Conservation (phyloP, 305 asterid genomes). For the Nicotiana rustica region DNA sequence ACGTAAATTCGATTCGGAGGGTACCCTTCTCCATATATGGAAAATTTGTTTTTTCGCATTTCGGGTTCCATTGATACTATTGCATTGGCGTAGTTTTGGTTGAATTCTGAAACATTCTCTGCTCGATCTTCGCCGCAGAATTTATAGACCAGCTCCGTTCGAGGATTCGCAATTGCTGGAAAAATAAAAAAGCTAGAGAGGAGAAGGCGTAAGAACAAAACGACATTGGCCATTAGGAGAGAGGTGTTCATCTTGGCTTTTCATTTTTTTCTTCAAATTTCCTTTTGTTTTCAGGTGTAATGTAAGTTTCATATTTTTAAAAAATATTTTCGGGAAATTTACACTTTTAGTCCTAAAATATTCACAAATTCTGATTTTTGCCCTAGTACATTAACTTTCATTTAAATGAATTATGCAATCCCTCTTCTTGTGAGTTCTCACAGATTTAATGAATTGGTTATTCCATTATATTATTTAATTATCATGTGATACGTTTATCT, state of each 20-base stretch:
- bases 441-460: background rate
- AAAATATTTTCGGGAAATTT: background rate
- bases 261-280: background rate
- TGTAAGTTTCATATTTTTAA: background rate
- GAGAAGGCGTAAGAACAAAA: background rate
- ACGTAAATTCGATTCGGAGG: slow-evolving; percentile 34
- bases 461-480: too few species aligned
- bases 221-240: background rate
- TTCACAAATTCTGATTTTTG: background rate
- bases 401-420: background rate
- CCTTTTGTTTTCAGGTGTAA: background rate
- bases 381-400: background rate
- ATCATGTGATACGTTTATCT: background rate
- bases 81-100: slow-evolving; percentile 30
- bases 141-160: slow-evolving; percentile 31
- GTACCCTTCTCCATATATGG: slow-evolving; percentile 14
- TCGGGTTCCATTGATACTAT: slow-evolving; percentile 15
- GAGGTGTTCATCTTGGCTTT: slow-evolving; percentile 8
- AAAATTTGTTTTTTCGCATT: slow-evolving; percentile 25
- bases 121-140: slow-evolving; percentile 27
- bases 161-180: slow-evolving; percentile 30
- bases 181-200: background rate
- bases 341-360: background rate
- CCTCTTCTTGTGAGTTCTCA: background rate
- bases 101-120: slow-evolving; percentile 24